These are phyloP conservation scores for Penicillium parvum DNA, from an alignment of 495 filamentous ascomycete genomes.

Conservation along the genomic window DNA sequence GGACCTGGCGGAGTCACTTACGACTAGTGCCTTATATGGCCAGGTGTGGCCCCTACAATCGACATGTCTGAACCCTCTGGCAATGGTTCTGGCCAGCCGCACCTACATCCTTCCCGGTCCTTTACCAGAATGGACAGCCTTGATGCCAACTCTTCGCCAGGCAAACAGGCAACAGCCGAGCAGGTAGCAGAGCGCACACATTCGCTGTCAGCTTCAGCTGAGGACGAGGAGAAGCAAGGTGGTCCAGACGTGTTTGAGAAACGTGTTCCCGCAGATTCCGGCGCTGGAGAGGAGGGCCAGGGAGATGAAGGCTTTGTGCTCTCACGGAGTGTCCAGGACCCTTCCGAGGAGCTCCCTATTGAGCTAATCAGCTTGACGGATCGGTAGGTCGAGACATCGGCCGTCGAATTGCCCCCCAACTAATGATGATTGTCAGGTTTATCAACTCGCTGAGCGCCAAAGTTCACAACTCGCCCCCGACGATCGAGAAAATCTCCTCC, in stretches of 20 bases:
- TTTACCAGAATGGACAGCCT: slow-evolving; percentile 53
- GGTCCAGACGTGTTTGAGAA: slow-evolving; percentile 45
- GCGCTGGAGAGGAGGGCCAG: slow-evolving; percentile 46
- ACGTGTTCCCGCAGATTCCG: slow-evolving; percentile 48
- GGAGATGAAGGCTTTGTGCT: slow-evolving; percentile 40
- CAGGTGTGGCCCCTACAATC: slow-evolving; percentile 21
- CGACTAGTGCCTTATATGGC: slow-evolving; percentile 23
- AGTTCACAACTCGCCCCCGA: slow-evolving; percentile 77
- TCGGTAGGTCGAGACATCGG: slow-evolving; percentile 50
- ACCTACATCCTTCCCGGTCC: slow-evolving; percentile 41
- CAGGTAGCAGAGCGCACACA: slow-evolving; percentile 29
- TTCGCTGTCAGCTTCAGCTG: slow-evolving; percentile 19
- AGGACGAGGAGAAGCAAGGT: slow-evolving; percentile 30
- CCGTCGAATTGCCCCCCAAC: too few species aligned
- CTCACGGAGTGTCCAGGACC: slow-evolving; percentile 51
- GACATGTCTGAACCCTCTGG: slow-evolving; percentile 28
- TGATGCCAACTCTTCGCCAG: slow-evolving; percentile 38
- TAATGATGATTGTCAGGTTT: slow-evolving; percentile 55
- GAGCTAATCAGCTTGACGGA: slow-evolving; percentile 88
- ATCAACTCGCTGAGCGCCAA: slow-evolving; percentile 86
- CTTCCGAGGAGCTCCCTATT: slow-evolving; percentile 83
- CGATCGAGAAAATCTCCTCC: slow-evolving; percentile 75
- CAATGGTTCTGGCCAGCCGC: slow-evolving; percentile 29
- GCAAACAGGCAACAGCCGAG: slow-evolving; percentile 54
- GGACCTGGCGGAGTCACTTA: slow-evolving; percentile 22